Evolutionary conservation across 352 stramenopile genomes (phyloP).

Genomic region (Elongisporangium prolatum): DNA sequence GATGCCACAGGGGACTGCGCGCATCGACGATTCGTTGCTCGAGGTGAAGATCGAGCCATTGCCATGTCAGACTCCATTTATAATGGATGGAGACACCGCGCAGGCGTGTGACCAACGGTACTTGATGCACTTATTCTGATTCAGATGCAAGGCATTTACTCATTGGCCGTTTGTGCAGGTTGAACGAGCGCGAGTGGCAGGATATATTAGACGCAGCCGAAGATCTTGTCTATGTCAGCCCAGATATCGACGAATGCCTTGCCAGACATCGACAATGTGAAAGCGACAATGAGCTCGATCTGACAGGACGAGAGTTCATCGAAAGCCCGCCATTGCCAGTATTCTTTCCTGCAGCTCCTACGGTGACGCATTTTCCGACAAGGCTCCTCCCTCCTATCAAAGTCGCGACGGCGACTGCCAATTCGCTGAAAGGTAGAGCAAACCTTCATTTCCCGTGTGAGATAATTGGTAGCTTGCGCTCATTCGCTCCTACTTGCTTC

Average conservation of each 20-base stretch:
- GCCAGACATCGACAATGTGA: constrained; percentile 22
- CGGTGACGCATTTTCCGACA: constrained; percentile 5
- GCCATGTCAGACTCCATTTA: not conserved
- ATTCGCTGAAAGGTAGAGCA: constrained; percentile 3
- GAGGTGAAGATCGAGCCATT: not conserved
- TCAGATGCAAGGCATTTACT: not conserved
- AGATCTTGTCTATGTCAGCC: constrained; percentile 60
- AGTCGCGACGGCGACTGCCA: constrained; percentile 8
- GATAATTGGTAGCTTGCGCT: no score
- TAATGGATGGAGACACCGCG: not conserved
- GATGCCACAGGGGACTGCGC: not conserved
- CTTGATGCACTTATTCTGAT: not conserved
- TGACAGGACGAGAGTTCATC: constrained; percentile 59
- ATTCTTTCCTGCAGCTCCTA: constrained; percentile 1
- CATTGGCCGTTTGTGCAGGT: constrained; percentile 7
- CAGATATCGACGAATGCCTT: constrained; percentile 49
- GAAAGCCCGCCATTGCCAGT: constrained; percentile 32
- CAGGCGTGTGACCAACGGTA: not conserved
- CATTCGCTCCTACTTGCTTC: no score
- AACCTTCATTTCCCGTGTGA: no score
- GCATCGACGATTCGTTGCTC: not conserved
- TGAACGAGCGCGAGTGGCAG: constrained; percentile 42
- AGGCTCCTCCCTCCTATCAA: not conserved
- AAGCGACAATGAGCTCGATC: constrained; percentile 61
- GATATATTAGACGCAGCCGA: constrained; percentile 40